phyloP scores from a whole-genome alignment of 2,329 filamentous ascomycete genomes.

The Fusarium humuli region DNA sequence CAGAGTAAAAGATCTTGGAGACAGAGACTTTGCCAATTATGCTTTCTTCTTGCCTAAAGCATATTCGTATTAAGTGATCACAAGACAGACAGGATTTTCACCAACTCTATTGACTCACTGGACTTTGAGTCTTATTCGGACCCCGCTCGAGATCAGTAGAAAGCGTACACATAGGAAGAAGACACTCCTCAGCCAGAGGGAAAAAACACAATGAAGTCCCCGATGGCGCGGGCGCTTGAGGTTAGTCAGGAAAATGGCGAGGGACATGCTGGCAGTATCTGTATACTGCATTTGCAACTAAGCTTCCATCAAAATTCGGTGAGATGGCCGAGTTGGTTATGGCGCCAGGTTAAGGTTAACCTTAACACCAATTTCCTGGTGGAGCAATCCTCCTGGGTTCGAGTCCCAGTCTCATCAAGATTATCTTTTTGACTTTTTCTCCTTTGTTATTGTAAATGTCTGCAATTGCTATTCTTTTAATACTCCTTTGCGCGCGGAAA shows the following conservation, averaged over 20 bases:
- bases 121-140: no score
- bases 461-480: background rate
- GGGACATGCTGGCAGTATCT: rapidly evolving
- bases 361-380: slow-evolving; percentile 34
- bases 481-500: background rate
- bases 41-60: background rate
- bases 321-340: slow-evolving; percentile 40
- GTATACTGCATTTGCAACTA: rapidly evolving
- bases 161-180: background rate
- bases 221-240: background rate
- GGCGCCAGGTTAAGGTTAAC: slow-evolving; percentile 38
- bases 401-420: slow-evolving; percentile 36
- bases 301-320: slow-evolving; percentile 7
- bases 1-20: background rate
- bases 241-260: background rate
- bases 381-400: slow-evolving; percentile 40
- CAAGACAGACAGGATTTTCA: background rate
- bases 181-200: background rate
- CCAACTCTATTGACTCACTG: background rate
- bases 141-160: no score
- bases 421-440: background rate
- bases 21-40: background rate
- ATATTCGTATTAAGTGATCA: background rate
- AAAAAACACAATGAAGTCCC: background rate
- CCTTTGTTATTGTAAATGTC: slow-evolving; percentile 50